phyloP scores from a whole-genome alignment of 129 eudicot genomes.

The Sambucus nigra region DNA sequence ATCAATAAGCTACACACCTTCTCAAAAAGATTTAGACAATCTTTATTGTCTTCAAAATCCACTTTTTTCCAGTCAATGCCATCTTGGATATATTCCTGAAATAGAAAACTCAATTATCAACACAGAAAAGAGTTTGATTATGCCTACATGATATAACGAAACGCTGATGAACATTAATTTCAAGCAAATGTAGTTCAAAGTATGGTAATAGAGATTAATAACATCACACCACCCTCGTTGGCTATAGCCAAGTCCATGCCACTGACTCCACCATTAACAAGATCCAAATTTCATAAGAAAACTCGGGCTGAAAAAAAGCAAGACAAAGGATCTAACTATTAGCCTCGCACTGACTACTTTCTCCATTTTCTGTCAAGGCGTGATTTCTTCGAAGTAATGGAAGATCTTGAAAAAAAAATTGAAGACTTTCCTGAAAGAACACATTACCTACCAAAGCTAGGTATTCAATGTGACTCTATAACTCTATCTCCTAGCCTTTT shows the following conservation, averaged over 20 bases:
- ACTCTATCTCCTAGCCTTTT: too few species aligned
- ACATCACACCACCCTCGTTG: background rate
- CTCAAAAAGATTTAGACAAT: constrained; percentile 81
- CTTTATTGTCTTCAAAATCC: constrained; percentile 96
- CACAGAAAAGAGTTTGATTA: background rate
- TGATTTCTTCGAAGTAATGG: too few species aligned
- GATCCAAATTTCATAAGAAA: background rate
- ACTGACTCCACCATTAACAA: background rate
- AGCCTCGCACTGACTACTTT: too few species aligned
- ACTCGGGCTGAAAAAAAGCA: background rate
- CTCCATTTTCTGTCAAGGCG: too few species aligned
- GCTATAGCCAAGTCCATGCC: background rate
- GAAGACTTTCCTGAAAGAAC: too few species aligned
- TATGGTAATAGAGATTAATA: background rate
- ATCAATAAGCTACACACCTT: constrained; percentile 39
- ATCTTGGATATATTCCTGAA: constrained; percentile 94
- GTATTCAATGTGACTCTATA: too few species aligned
- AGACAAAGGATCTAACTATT: too few species aligned
- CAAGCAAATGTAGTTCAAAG: background rate
- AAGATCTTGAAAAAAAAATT: too few species aligned
- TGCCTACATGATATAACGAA: background rate
- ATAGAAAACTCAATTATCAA: background rate
- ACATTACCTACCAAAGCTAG: too few species aligned
- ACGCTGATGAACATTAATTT: background rate
- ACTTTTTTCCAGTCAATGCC: constrained; percentile 96